Conservation (phyloP, 169 alveolate genomes). For the Eimeria tenella region DNA sequence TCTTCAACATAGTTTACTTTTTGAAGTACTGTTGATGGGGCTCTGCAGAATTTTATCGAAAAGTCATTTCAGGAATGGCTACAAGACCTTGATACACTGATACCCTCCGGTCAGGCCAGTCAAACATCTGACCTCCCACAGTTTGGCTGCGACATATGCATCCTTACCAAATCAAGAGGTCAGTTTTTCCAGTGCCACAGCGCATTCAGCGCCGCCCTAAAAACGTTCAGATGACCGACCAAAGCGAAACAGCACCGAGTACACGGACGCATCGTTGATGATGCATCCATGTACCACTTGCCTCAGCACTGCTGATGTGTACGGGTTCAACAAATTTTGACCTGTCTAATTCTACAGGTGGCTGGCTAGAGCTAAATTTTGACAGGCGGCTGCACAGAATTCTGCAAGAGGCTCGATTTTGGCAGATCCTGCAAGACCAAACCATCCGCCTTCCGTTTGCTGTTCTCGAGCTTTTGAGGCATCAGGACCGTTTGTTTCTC, state of each 20-base stretch:
- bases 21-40: neutral
- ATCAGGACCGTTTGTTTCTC: conserved; percentile 89
- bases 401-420: conserved; percentile 90
- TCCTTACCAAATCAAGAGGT: conserved; percentile 51
- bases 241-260: too few species aligned
- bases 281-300: too few species aligned
- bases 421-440: conserved; percentile 92
- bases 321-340: too few species aligned
- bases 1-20: neutral
- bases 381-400: conserved; percentile 88
- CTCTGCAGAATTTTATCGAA: conserved; percentile 74
- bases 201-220: too few species aligned
- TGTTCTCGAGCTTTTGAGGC: conserved; percentile 86
- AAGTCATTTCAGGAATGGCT: conserved; percentile 75
- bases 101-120: conserved; percentile 50
- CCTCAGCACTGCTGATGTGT: too few species aligned
- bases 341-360: conserved; percentile 23
- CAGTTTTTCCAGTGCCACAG: neutral
- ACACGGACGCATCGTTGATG: too few species aligned
- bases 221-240: too few species aligned
- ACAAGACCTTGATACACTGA: conserved; percentile 77
- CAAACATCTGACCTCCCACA: conserved; percentile 65
- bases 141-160: conserved; percentile 57
- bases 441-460: conserved; percentile 87
- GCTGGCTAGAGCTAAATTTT: conserved; percentile 90